Base-by-base conservation (phyloP, 2,329 filamentous ascomycete genomes). In the Conoideocrella luteorostrata region DNA sequence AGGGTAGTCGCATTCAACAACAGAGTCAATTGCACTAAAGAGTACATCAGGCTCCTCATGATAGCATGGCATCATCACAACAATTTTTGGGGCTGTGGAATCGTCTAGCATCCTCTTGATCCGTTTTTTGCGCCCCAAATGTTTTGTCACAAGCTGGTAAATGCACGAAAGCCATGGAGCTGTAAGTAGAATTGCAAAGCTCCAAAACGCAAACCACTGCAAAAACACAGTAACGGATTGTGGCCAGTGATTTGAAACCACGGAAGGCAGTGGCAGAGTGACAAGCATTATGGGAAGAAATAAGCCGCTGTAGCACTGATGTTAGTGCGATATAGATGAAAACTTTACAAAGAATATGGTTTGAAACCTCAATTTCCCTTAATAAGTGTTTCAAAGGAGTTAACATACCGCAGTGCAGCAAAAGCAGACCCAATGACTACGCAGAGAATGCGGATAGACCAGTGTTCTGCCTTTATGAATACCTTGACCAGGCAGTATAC, bases 21-120 rank as follows among this genome's bases (percentile, higher is more conserved):
- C 83, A 0, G 91, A 96, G 65, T 96, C 83, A 54, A 96, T 76
- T 4, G 91, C 93, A 37, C 85, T 86, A 44, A 96, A 73, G 37
- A 97, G 74, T 11, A 95, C 76, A 1, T 87, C 84, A 0, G 88
- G 87, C 23, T 89, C 82, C 60, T 97, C 93, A 58, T 93, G 88
- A 69, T 95, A 97, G 58, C 90, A 94, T 4, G 91, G 93, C 89
- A 97, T 96, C 46, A 97, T 84, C 47, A 97, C 86, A 50, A 96
- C 88, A 13, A 95, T 86, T 65, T 97, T 97, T 2, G 91, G 93
- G 0, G 93, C 90, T 1, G 84, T 89, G 3, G 78, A 70, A 59
- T 94, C 88, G 61, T 95, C 88, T 40, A 96, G 75, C 1, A 88
- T 80, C 50, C 87, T 78, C 60, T 94, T 90, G 59, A 95, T 87